phyloP scores from a whole-genome alignment of 148 eudicot genomes.

The Cornus kousa region DNA sequence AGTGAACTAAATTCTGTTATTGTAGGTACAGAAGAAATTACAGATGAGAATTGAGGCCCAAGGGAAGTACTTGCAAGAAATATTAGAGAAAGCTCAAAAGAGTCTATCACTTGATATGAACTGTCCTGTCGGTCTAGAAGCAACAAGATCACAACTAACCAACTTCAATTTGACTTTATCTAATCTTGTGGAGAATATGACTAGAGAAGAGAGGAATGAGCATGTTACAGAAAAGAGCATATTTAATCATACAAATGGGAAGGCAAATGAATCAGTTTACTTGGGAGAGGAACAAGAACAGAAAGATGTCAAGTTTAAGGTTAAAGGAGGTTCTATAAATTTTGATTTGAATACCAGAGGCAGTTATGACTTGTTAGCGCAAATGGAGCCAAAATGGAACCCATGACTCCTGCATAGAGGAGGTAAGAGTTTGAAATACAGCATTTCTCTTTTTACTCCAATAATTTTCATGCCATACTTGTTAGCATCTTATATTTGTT shows the following conservation, averaged over 20 bases:
- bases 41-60: slow-evolving; percentile 61
- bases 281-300: slow-evolving; percentile 14
- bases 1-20: not conserved
- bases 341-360: slow-evolving; percentile 42
- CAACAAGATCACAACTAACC: slow-evolving; percentile 31
- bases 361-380: slow-evolving; percentile 37
- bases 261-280: slow-evolving; percentile 17
- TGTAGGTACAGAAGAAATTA: slow-evolving; percentile 50
- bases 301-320: slow-evolving; percentile 24
- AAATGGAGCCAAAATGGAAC: slow-evolving; percentile 25
- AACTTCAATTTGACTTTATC: slow-evolving; percentile 45
- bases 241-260: not conserved
- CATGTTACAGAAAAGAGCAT: not conserved
- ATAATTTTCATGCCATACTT: not conserved
- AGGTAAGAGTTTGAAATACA: slow-evolving; percentile 2
- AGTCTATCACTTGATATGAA: slow-evolving; percentile 43
- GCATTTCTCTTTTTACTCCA: not conserved
- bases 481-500: not conserved
- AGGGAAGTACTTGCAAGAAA: slow-evolving; percentile 58
- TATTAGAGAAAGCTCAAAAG: slow-evolving; percentile 54
- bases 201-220: slow-evolving; percentile 16
- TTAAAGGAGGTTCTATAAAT: slow-evolving; percentile 31
- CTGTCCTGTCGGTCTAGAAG: slow-evolving; percentile 27
- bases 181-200: slow-evolving; percentile 33
- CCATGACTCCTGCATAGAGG: slow-evolving; percentile 25